Evolutionary conservation across 1,139 yeast species (phyloP), one percentile per base, ranked within the genome.

Genomic region (Saccharomyces hybrid): DNA sequence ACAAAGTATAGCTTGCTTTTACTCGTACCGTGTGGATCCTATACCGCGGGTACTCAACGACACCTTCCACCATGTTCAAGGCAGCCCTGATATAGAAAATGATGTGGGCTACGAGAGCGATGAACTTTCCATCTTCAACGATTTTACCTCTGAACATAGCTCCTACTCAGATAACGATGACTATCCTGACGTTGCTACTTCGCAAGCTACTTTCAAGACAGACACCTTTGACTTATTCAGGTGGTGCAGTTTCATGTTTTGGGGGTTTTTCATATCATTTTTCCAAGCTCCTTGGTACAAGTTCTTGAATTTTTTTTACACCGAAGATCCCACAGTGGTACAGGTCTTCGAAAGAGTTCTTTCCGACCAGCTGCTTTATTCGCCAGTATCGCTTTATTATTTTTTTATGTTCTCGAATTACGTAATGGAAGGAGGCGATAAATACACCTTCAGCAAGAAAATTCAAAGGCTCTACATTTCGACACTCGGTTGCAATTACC

Each of bases 251-350:
- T 91, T 91, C 66, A 84, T 89, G 76, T 74, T 82, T 49, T 91
- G 97, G 97, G 96, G 97, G 0, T 81, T 87, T 57, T 68, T 86
- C 4, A 80, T 89, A 73, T 86, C 96, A 0, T 85, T 88, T 67
- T 80, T 84, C 51, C 98, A 90, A 70, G 87, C 88, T 55, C 84
- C 84, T 58, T 93, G 99, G 99, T 91, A 91, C 66, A 80, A 82
- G 62, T 81, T 91, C 57, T 76, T 93, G 56, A 91, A 91, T 66
- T 74, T 76, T 51, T 82, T 89, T 53, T 91, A 87, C 66, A 81
- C 84, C 27, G 86, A 84, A 57, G 93, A 88, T 70, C 95, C 96
- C 21, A 82, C 86, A 42, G 78, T 91, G 54, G 82, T 91, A 9
- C 88, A 91, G 57, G 95, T 88, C 12, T 75, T 91, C 44, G 84